Evolutionary conservation across 208 protist genomes (phyloP), one percentile per base, ranked within the genome.

Genomic region (Naegleria fowleri): DNA sequence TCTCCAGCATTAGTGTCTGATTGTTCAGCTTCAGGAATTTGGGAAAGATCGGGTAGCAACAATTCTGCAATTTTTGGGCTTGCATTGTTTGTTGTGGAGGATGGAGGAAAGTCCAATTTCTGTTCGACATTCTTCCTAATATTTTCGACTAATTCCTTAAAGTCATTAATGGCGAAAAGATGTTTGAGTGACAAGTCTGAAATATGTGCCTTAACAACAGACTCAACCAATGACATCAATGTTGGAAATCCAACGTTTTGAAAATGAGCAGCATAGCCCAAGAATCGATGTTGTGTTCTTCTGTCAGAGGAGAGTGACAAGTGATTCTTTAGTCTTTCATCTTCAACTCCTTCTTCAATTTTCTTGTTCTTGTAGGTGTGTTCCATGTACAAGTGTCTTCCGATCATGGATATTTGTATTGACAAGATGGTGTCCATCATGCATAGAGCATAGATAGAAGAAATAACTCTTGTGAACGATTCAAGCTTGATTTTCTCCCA

Each of bases 271-370:
- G 67, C 67, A 36, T 79, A 79, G 6, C 29, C 29, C 36, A 79
- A 79, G n/a, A 79, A 79, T 79, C 67, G 19, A 36, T 79, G 67
- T 79, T 79, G 67, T 79, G 67, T 36, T 36, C 19, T 33, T 79
- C 67, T 79, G n/a, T 79, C 67, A 13, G 67, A 36, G n/a, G 67
- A 79, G 9, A 79, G 29, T 36, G 67, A 79, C 9, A 79, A 79
- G n/a, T 79, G 67, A 33, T 79, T 79, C 25, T 79, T 79, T 0
- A 79, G n/a, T 79, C 9, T 36, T 79, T 79, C 67, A 79, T 79
- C 67, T 79, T 79, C 67, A 79, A 79, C 6, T 79, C 67, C 67
- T 79, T 79, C 67, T 79, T 79, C 67, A 36, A 79, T 79, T 36
- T 79, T 79, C 29, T 79, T 79, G n/a, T 79, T 79, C 6, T 79